Percentiles rank a stretch among this genome's conserved stretches.
These are phyloP conservation scores for Paraphaeosphaeria sporulosa DNA, from an alignment of 2,329 filamentous ascomycete species.

Conservation along the genomic window DNA sequence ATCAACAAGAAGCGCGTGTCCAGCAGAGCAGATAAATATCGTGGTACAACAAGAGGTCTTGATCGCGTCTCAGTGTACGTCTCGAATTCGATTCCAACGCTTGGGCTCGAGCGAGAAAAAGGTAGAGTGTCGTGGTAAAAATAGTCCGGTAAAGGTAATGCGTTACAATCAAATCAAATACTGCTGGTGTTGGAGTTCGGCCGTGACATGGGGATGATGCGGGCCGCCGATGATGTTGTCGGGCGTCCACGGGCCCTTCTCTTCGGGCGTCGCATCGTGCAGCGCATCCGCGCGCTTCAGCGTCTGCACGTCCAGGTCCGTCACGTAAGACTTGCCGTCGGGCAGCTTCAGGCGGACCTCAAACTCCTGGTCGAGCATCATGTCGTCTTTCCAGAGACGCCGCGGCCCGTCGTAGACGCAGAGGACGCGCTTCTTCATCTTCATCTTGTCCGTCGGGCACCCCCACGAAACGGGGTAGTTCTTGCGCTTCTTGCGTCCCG, in stretches of 20 bases:
- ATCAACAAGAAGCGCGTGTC: slow-evolving; percentile 6
- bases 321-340: slow-evolving; percentile 78
- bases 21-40: not conserved
- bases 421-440: slow-evolving; percentile 96
- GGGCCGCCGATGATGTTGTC: slow-evolving; percentile 64
- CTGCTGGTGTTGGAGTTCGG: not conserved
- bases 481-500: slow-evolving; percentile 85
- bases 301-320: slow-evolving; percentile 91
- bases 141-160: not conserved
- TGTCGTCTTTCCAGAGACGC: slow-evolving; percentile 94
- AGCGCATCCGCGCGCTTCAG: slow-evolving; percentile 87
- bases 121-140: not conserved
- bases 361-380: slow-evolving; percentile 96
- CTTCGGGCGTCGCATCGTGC: slow-evolving; percentile 78
- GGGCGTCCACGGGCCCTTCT: slow-evolving; percentile 84
- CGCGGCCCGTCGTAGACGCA: slow-evolving; percentile 89
- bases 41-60: slow-evolving; percentile 11
- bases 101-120: slow-evolving; percentile 13
- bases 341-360: slow-evolving; percentile 84
- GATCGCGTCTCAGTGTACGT: slow-evolving; percentile 13
- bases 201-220: not conserved
- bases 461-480: slow-evolving; percentile 96
- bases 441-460: slow-evolving; percentile 91
- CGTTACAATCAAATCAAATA: slow-evolving; percentile 7
- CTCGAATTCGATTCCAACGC: slow-evolving; percentile 12